Evolutionary conservation across 2,329 filamentous ascomycete species (phyloP).

Genomic region (Phialophora expanda): DNA sequence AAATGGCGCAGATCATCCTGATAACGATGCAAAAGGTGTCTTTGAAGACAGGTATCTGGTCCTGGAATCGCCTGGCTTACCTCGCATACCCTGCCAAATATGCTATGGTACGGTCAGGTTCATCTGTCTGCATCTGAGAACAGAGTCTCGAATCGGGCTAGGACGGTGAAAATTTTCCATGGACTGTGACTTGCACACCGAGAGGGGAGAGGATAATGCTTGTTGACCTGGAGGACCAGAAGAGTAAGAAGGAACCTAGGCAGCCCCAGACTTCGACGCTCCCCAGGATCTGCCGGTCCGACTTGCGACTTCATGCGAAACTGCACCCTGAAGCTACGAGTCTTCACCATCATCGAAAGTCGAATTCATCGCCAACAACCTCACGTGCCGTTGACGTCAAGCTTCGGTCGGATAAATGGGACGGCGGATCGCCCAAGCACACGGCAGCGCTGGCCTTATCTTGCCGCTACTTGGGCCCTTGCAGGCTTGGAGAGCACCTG

Average conservation of each 20-base stretch:
- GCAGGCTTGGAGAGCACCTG: not conserved
- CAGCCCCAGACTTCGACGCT: not conserved
- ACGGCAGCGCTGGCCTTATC: conserved; percentile 3
- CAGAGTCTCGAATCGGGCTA: not conserved
- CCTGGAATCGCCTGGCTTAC: not conserved
- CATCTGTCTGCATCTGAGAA: not conserved
- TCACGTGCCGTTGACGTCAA: conserved; percentile 8
- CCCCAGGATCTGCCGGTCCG: not conserved
- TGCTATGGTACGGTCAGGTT: not conserved
- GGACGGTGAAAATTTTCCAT: not conserved
- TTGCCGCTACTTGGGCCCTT: conserved; percentile 4
- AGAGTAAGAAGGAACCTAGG: not conserved
- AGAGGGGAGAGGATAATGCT: not conserved
- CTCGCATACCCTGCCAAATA: not conserved
- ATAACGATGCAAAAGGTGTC: not conserved
- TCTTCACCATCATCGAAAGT: not conserved
- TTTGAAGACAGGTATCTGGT: not conserved
- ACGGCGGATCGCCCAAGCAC: not conserved
- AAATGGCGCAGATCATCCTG: not conserved
- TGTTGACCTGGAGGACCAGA: not conserved
- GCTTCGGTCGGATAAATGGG: conserved; percentile 3
- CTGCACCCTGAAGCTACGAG: not conserved
- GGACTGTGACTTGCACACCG: not conserved
- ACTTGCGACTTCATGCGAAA: not conserved
- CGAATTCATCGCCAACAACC: not conserved